Evolutionary conservation across 1,139 yeast genomes (phyloP), one percentile per base, ranked within the genome.

Genomic region (Kodamaea sp.): DNA sequence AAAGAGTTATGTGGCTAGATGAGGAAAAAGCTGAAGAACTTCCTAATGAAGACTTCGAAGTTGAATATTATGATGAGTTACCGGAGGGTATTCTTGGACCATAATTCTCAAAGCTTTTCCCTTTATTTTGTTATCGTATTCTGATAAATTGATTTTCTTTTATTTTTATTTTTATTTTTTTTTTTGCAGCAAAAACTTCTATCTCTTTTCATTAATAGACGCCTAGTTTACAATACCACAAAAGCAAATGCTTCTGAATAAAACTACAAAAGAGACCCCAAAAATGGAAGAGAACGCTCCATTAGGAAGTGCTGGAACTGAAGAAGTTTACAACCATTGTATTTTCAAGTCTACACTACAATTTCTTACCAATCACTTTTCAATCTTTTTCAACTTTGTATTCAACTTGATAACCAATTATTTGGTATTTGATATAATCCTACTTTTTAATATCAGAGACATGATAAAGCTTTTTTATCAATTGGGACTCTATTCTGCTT

Each of bases 371-470:
- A 38, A 38, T 22, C 37, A 34, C 22, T 5, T 38, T 8, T 25
- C n/a, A 10, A 34, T 38, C n/a, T 25, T 38, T 9, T 6, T 24
- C 5, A n/a, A 15, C 7, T 31, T 38, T 25, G 7, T 35, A 7
- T 6, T 31, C 2, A 34, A 38, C 28, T 27, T 36, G 26, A 22
- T 22, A 9, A 24, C 24, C 12, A 36, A 36, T 11, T 36, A 36
- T 20, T 27, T 42, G 25, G 27, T 42, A n/a, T 38, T 37, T 10
- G 35, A 40, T 15, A 29, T 42, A 5, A 33, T 40, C 7, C 23
- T 42, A 3, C 33, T 42, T 8, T 40, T 40, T 31, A 36, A 40
- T 22, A 20, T 37, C 4, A 37, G 42, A 23, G 42, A 40, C 23
- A 8, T 32, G 12, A 15, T 34, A 7, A 24, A 27, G 9, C 25